phyloP scores from a whole-genome alignment of 148 eudicot species.

The Diospyros kaki region DNA sequence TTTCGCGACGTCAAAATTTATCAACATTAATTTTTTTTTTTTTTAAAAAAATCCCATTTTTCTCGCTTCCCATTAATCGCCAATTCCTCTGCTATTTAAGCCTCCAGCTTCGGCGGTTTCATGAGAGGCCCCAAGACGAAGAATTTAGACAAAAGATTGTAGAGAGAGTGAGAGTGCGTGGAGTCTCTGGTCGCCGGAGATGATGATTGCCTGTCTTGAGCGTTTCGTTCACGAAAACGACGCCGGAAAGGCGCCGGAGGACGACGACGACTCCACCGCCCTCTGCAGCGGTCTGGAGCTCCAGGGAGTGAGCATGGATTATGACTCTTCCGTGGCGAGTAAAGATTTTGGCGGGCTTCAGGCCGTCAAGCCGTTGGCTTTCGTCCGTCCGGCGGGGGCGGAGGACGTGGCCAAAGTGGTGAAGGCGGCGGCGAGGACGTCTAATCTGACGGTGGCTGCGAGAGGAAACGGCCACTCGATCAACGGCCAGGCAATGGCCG shows the following conservation, averaged over 20 bases:
- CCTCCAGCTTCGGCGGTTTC: background rate
- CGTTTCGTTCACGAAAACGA: conserved; percentile 41
- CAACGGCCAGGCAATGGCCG: conserved; percentile 84
- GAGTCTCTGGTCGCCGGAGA: background rate
- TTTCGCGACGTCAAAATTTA: background rate
- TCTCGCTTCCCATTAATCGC: background rate
- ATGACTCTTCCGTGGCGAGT: conserved; percentile 29
- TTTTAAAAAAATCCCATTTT: no score
- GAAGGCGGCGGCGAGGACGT: conserved; percentile 32
- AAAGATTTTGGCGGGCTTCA: conserved; percentile 76
- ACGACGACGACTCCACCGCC: conserved; percentile 14
- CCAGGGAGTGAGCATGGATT: conserved; percentile 32
- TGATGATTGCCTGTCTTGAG: conserved; percentile 45
- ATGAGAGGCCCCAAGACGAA: no score
- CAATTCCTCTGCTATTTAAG: conserved; percentile 21
- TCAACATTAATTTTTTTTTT: background rate
- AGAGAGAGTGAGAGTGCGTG: background rate
- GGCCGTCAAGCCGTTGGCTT: conserved; percentile 40
- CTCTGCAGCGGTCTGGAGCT: conserved; percentile 21
- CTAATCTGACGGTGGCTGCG: conserved; percentile 61
- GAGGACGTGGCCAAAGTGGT: conserved; percentile 45
- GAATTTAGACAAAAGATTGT: no score
- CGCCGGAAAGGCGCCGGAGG: conserved; percentile 21
- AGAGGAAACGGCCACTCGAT: conserved; percentile 88
- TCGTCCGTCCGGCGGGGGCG: conserved; percentile 38